phyloP scores from a whole-genome alignment of 441 rosid species.

The Adansonia grandidieri region DNA sequence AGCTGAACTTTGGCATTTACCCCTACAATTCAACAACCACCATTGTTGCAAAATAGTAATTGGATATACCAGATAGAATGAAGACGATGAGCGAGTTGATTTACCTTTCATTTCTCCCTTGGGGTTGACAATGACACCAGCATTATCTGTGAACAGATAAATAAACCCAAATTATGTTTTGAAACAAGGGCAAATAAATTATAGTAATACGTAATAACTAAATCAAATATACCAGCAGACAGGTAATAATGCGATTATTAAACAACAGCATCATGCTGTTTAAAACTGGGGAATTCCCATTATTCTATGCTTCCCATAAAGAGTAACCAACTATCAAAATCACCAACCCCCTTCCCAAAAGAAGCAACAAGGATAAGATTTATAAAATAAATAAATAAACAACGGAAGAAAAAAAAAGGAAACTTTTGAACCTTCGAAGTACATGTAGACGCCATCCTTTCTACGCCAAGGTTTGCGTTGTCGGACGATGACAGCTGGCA shows the following conservation, averaged over 20 bases:
- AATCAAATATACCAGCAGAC: slow-evolving; percentile 37
- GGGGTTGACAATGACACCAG: slow-evolving; percentile 23
- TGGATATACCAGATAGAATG: neutral
- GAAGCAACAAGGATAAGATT: neutral
- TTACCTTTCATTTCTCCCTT: slow-evolving; percentile 32
- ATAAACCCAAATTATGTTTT: neutral
- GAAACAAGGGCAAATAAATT: neutral
- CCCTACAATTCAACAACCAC: neutral
- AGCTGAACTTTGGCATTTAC: neutral
- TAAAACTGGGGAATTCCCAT: slow-evolving; percentile 37
- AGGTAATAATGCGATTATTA: slow-evolving; percentile 35
- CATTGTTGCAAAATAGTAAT: neutral
- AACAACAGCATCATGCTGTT: slow-evolving; percentile 39
- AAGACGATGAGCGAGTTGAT: neutral
- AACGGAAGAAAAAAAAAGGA: neutral
- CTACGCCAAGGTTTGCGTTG: slow-evolving; percentile 28
- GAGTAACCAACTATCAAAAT: slow-evolving; percentile 24
- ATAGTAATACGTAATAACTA: neutral
- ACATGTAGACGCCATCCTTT: slow-evolving; percentile 27
- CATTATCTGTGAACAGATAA: neutral
- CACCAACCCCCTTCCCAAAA: slow-evolving; percentile 26
- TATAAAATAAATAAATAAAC: neutral
- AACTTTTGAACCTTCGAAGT: slow-evolving; percentile 43
- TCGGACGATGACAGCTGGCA: slow-evolving; percentile 25
- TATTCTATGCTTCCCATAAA: slow-evolving; percentile 39